Evolutionary conservation across 2,329 filamentous ascomycete species (phyloP).

Genomic region (Calonectria montana): DNA sequence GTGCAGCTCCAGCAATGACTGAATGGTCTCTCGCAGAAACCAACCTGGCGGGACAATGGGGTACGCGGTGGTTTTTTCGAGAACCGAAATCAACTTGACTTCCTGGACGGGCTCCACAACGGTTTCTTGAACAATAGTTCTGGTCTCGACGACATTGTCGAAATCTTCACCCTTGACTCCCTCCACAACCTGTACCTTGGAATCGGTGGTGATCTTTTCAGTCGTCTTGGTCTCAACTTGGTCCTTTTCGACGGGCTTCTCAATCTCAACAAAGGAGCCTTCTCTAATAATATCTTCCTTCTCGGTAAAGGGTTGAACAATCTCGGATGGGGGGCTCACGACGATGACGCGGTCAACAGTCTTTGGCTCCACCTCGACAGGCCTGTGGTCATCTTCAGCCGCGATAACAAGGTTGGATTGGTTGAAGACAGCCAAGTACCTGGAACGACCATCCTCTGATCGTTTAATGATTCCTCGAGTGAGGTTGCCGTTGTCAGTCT

Average conservation of each 20-base stretch:
- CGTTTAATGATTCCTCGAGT: background rate
- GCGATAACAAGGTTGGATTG: constrained; percentile 10
- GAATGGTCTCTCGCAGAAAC: background rate
- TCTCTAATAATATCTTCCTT: background rate
- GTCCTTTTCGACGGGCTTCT: background rate
- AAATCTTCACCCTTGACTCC: background rate
- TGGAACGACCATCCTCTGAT: constrained; percentile 6
- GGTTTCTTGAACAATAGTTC: background rate
- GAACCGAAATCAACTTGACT: background rate
- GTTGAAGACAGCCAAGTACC: constrained; percentile 12
- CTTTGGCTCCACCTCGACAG: constrained; percentile 3
- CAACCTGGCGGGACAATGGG: background rate
- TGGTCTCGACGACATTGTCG: background rate
- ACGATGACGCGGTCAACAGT: constrained; percentile 4
- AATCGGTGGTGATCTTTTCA: background rate
- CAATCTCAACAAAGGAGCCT: background rate
- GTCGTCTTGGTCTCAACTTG: background rate
- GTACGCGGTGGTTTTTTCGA: background rate
- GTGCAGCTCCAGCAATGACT: background rate
- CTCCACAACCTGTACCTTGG: background rate
- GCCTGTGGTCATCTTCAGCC: constrained; percentile 7
- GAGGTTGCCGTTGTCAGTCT: background rate
- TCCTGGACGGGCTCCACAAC: background rate
- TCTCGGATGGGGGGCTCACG: constrained; percentile 1
- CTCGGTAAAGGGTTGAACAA: background rate